Evolutionary conservation across 306 rosid genomes (phyloP).

Genomic region (Glycyrrhiza uralensis): DNA sequence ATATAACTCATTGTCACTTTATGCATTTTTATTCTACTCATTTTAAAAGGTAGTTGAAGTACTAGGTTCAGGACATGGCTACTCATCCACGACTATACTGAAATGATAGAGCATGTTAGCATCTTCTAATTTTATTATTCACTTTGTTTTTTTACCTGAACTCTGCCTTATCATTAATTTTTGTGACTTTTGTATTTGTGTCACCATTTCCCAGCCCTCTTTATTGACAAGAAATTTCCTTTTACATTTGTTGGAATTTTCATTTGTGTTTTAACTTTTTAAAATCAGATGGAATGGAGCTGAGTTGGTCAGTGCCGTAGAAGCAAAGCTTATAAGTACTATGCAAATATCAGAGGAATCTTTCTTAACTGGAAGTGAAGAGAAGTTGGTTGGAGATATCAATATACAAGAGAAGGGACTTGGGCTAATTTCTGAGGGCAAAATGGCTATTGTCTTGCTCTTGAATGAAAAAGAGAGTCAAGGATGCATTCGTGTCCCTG

Average conservation of each 20-base stretch:
- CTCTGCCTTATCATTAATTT: not conserved
- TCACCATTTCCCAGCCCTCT: not conserved
- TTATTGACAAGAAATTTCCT: not conserved
- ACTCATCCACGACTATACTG: not conserved
- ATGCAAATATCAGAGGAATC: constrained; percentile 50
- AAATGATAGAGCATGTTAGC: not conserved
- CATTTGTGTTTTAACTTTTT: constrained; percentile 26
- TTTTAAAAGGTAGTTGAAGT: constrained; percentile 1
- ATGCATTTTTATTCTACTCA: constrained; percentile 12
- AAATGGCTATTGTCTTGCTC: constrained; percentile 70
- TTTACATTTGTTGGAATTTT: constrained; percentile 27
- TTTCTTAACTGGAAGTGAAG: constrained; percentile 43
- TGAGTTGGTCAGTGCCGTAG: constrained; percentile 48
- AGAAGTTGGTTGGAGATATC: constrained; percentile 38
- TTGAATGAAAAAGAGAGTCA: constrained; percentile 42
- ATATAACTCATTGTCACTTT: not conserved
- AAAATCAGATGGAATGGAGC: constrained; percentile 61
- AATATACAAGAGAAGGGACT: constrained; percentile 56
- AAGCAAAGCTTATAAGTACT: constrained; percentile 39
- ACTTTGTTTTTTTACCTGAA: not conserved
- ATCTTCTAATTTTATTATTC: not conserved
- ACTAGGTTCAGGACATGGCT: not conserved
- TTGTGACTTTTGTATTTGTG: constrained; percentile 2
- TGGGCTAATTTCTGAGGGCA: constrained; percentile 61
- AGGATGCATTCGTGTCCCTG: constrained; percentile 27